Conservation (phyloP, 208 protist genomes). For the Wallacemonas sp. region DNA sequence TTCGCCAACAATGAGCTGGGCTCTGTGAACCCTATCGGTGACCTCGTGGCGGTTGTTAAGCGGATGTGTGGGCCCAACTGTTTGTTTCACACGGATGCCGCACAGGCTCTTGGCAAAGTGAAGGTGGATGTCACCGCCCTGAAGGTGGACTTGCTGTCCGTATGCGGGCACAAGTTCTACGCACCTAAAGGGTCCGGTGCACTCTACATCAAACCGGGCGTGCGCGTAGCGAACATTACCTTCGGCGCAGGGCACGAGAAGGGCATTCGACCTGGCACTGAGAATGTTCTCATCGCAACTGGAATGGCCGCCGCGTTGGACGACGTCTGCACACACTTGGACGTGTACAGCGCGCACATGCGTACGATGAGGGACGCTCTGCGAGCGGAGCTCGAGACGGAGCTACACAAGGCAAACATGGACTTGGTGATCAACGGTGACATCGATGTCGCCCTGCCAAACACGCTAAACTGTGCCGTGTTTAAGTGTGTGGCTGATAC, state of each 20-base stretch:
- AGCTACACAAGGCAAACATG: slow-evolving; percentile 60
- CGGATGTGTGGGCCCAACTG: slow-evolving; percentile 52
- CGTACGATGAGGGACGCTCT: slow-evolving; percentile 63
- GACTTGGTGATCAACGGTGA: slow-evolving; percentile 72
- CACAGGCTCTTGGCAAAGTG: slow-evolving; percentile 98
- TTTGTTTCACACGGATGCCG: slow-evolving; percentile 94
- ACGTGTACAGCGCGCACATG: slow-evolving; percentile 38
- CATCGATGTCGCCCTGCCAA: slow-evolving; percentile 50
- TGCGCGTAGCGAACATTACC: slow-evolving; percentile 57
- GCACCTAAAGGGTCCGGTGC: slow-evolving; percentile 93
- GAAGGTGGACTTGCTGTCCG: slow-evolving; percentile 94
- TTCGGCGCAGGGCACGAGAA: slow-evolving; percentile 83
- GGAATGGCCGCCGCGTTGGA: slow-evolving; percentile 77
- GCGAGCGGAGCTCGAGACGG: slow-evolving; percentile 34
- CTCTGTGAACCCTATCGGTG: slow-evolving; percentile 86
- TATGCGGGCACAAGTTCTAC: slow-evolving; percentile 98
- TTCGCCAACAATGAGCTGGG: slow-evolving; percentile 96
- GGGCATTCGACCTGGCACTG: slow-evolving; percentile 79
- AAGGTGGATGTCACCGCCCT: slow-evolving; percentile 89
- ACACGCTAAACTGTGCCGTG: slow-evolving; percentile 84
- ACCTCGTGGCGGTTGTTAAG: slow-evolving; percentile 69
- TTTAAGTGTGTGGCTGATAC: slow-evolving; percentile 45
- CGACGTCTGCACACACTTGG: slow-evolving; percentile 38
- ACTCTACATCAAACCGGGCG: slow-evolving; percentile 66
- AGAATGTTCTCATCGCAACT: slow-evolving; percentile 76